Evolutionary conservation across 2,329 filamentous ascomycete species (phyloP).

Genomic region (Fusarium torulosum): DNA sequence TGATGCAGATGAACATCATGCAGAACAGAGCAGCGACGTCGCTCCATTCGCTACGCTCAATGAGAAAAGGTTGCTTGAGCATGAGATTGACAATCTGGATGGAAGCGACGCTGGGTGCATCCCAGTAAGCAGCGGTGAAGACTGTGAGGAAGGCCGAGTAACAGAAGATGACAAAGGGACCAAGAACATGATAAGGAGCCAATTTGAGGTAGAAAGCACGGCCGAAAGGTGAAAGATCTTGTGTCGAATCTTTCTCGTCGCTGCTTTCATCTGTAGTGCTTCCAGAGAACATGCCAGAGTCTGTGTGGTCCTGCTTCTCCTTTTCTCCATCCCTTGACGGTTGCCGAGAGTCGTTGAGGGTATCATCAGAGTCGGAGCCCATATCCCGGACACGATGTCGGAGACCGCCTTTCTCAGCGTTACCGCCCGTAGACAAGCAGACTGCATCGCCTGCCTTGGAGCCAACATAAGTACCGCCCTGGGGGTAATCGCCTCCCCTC

Average conservation of each 20-base stretch:
- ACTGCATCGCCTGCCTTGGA: conserved; percentile 9
- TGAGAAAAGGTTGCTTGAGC: not conserved
- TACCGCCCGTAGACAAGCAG: not conserved
- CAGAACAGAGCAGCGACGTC: conserved; percentile 10
- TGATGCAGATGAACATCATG: not conserved
- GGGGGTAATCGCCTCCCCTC: not conserved
- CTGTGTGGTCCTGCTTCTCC: not conserved
- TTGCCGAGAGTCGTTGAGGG: not conserved
- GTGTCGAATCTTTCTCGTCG: not conserved
- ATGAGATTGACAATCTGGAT: conserved; percentile 12
- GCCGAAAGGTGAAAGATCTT: conserved; percentile 4
- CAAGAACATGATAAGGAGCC: not conserved
- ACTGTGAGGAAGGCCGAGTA: conserved; percentile 9
- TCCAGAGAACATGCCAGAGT: not conserved
- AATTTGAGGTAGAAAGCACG: conserved; percentile 18
- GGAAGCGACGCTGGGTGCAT: conserved; percentile 5
- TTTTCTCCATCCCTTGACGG: conserved; percentile 1
- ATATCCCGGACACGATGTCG: not conserved
- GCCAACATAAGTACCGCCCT: not conserved
- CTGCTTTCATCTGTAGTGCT: not conserved
- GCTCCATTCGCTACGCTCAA: not conserved
- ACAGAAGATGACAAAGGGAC: conserved; percentile 1
- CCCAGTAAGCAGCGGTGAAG: conserved; percentile 8
- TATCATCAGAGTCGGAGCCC: not conserved
- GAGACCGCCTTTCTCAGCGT: not conserved